Evolutionary conservation across 768 basidiomycete genomes (phyloP).

Genomic region (Rhizopogon sp.): DNA sequence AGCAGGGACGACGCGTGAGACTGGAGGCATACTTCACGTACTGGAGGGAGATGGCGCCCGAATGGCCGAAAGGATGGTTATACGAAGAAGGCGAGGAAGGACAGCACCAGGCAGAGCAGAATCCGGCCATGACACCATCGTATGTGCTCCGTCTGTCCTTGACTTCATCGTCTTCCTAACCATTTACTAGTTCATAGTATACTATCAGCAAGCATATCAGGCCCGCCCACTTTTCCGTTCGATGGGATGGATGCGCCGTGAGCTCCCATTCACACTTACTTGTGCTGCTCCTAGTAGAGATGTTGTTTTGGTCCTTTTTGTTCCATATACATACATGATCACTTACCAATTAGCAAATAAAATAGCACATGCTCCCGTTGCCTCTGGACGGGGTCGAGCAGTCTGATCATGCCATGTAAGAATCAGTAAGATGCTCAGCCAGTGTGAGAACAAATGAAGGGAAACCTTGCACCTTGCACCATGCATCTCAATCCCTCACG

Average conservation of each 20-base stretch:
- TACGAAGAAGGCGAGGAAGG: constrained; percentile 3
- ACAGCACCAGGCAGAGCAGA: too few relatives aligned
- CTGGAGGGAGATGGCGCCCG: constrained; percentile 19
- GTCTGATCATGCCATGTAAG: not conserved
- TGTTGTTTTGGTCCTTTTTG: not conserved
- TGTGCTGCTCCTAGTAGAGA: not conserved
- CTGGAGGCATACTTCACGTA: constrained; percentile 24
- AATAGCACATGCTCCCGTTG: not conserved
- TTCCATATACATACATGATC: not conserved
- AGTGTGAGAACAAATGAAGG: not conserved
- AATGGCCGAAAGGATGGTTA: constrained; percentile 19
- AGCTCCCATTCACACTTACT: not conserved
- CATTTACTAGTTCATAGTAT: too few relatives aligned
- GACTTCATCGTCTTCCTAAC: too few relatives aligned
- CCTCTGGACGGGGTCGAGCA: too few relatives aligned
- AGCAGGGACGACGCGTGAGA: constrained; percentile 20
- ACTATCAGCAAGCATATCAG: too few relatives aligned
- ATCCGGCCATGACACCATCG: too few relatives aligned
- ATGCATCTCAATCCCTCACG: not conserved
- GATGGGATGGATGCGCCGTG: not conserved
- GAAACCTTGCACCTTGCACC: not conserved
- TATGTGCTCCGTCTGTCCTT: too few relatives aligned
- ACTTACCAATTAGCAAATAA: not conserved
- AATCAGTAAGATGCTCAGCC: not conserved
- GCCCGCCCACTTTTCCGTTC: too few relatives aligned